Evolutionary conservation across 371 early-diverging fungal species (phyloP).

Genomic region (Fennellomyces sp.): DNA sequence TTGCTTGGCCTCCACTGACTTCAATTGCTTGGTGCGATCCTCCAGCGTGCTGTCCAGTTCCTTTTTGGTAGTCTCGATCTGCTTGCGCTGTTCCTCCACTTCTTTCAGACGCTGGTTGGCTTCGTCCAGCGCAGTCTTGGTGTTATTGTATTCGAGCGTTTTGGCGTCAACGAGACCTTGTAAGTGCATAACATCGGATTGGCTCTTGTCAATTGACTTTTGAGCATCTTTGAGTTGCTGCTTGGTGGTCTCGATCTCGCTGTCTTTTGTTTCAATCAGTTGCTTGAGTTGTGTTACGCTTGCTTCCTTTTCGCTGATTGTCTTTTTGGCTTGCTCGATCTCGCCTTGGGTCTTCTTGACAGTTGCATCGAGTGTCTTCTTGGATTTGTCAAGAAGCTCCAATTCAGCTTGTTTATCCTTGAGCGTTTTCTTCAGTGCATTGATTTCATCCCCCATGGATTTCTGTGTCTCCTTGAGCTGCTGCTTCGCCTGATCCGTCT

Average conservation of each 20-base stretch:
- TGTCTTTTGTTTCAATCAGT: background rate
- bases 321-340: background rate
- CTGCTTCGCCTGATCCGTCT: background rate
- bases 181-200: background rate
- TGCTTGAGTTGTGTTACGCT: background rate
- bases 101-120: too few species aligned
- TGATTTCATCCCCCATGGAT: background rate
- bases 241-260: background rate
- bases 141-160: too few species aligned
- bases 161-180: background rate
- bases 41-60: too few species aligned
- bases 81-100: too few species aligned
- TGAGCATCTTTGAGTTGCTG: background rate
- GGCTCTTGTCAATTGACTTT: background rate
- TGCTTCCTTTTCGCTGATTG: background rate
- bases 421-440: background rate
- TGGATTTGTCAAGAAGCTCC: background rate
- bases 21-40: too few species aligned
- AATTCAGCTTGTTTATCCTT: background rate
- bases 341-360: background rate
- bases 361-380: background rate
- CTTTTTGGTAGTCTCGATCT: too few species aligned
- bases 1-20: too few species aligned
- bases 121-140: too few species aligned
- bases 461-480: background rate